Evolutionary conservation across 75 land plant species (phyloP).

Genomic region (Chamaecyparis obtusa): DNA sequence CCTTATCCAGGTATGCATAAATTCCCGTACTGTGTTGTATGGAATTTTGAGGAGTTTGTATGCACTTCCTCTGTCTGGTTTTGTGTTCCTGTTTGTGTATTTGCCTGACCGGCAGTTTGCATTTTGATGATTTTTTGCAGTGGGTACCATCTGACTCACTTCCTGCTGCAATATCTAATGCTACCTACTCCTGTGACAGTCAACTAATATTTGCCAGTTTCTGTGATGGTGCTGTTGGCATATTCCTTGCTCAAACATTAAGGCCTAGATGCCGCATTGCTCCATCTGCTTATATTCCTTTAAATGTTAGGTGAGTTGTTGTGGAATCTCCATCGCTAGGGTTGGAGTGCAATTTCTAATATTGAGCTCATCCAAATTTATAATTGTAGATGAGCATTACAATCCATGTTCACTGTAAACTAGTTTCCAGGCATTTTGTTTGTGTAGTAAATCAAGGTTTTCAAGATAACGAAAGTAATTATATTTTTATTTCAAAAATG

Average conservation of each 20-base stretch:
- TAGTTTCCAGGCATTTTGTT: neutral
- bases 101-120: neutral
- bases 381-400: neutral
- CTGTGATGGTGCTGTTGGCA: constrained; percentile 54
- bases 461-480: neutral
- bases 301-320: constrained; percentile 50
- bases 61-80: neutral
- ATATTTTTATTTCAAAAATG: neutral
- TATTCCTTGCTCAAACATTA: constrained; percentile 51
- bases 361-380: too few species aligned
- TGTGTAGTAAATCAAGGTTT: neutral
- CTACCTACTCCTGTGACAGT: constrained; percentile 86
- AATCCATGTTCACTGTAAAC: neutral
- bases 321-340: neutral
- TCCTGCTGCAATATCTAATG: constrained; percentile 63
- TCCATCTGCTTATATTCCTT: constrained; percentile 63
- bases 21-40: neutral
- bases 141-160: constrained; percentile 56
- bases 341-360: neutral
- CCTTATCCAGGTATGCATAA: constrained; percentile 50
- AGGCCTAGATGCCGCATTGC: constrained; percentile 56
- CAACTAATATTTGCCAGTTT: constrained; percentile 68
- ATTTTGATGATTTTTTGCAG: constrained; percentile 24
- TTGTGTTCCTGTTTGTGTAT: neutral
- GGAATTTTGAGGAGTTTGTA: neutral